Evolutionary conservation across 2,329 filamentous ascomycete genomes (phyloP).

Genomic region (Aspergillus sp.): DNA sequence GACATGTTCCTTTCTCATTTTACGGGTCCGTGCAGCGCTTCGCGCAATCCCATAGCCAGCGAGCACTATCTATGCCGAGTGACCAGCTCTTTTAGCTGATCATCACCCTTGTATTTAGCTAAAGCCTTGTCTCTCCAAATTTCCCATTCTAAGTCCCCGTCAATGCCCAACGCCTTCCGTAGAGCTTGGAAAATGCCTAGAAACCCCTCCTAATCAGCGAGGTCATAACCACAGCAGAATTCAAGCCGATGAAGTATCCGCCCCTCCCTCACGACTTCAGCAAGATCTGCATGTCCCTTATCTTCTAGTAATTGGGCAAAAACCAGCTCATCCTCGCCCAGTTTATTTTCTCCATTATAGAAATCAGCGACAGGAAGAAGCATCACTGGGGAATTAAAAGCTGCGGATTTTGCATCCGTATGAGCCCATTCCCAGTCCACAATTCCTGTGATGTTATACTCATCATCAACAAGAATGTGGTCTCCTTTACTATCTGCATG

Average conservation of each 20-base stretch:
- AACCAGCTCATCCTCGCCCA: constrained; percentile 41
- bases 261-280: constrained; percentile 39
- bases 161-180: constrained; percentile 35
- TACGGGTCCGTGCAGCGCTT: no score
- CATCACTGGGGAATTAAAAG: constrained; percentile 46
- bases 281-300: constrained; percentile 39
- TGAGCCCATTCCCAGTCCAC: constrained; percentile 50
- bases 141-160: constrained; percentile 39
- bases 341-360: constrained; percentile 36
- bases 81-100: constrained; percentile 5
- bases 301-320: constrained; percentile 37
- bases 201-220: constrained; percentile 46
- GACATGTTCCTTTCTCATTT: no score
- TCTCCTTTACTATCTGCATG: constrained; percentile 52
- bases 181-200: constrained; percentile 44
- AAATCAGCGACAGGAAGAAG: constrained; percentile 45
- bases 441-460: constrained; percentile 50
- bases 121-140: constrained; percentile 40
- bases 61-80: background rate
- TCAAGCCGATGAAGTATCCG: constrained; percentile 41
- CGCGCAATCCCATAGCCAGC: no score
- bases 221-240: constrained; percentile 47
- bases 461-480: constrained; percentile 48
- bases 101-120: constrained; percentile 32
- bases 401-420: constrained; percentile 33